These are phyloP conservation scores for Biscogniauxia mediterranea DNA, from an alignment of 2,329 filamentous ascomycete species.

Conservation along the genomic window DNA sequence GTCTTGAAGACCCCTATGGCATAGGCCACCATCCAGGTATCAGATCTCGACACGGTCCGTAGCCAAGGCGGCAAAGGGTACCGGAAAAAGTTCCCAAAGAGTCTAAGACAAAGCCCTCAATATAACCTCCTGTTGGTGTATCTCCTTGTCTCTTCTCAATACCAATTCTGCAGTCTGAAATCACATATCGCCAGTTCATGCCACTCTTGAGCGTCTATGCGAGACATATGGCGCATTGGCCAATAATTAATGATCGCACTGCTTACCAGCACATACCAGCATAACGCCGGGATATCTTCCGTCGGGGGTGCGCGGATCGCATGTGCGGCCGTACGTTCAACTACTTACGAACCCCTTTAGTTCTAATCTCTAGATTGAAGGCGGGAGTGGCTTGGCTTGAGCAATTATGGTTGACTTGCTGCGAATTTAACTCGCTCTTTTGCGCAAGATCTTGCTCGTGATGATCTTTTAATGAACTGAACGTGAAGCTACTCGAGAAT, in stretches of 20 bases:
- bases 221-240: background rate
- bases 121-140: background rate
- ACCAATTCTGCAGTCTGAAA: background rate
- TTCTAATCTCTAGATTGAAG: background rate
- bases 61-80: background rate
- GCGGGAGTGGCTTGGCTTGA: background rate
- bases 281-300: background rate
- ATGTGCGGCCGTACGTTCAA: background rate
- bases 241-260: background rate
- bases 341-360: background rate
- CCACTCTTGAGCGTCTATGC: background rate
- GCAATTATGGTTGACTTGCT: background rate
- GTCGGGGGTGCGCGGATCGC: too few relatives aligned
- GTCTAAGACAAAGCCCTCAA: background rate
- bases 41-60: background rate
- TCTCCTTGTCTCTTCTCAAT: background rate
- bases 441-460: background rate
- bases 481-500: background rate
- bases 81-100: background rate
- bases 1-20: too few relatives aligned
- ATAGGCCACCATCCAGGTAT: background rate
- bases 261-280: background rate
- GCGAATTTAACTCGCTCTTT: slow-evolving; percentile 2
- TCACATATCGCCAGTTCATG: background rate
- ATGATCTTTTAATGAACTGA: background rate